Conservation (phyloP, 352 stramenopile species). For the Salisapilia sapeloensis region DNA sequence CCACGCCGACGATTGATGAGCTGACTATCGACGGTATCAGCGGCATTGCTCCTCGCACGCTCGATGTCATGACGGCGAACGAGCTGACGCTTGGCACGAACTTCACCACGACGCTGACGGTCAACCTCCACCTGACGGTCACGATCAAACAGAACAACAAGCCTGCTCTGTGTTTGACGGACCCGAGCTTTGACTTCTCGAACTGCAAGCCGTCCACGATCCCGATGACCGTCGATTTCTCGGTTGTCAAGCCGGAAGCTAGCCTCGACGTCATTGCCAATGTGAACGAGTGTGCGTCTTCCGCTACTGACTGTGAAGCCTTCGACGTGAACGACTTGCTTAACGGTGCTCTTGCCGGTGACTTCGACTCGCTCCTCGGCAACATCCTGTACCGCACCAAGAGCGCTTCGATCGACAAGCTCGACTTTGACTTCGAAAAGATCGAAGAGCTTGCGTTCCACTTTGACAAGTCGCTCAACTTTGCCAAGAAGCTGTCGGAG, state of each 20-base stretch:
- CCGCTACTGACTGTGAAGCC: conserved; percentile 24
- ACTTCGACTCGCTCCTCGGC: conserved; percentile 10
- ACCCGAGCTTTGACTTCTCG: conserved; percentile 28
- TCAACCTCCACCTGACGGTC: conserved; percentile 17
- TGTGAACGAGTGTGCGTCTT: conserved; percentile 18
- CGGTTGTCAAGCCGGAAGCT: conserved; percentile 13
- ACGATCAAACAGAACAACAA: conserved; percentile 33
- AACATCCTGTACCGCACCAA: conserved; percentile 16
- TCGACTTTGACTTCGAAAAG: conserved; percentile 21
- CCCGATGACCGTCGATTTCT: conserved; percentile 16
- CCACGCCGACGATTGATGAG: conserved; percentile 29
- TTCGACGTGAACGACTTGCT: conserved; percentile 25
- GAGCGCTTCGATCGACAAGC: conserved; percentile 10
- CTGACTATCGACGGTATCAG: conserved; percentile 24
- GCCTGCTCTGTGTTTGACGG: conserved; percentile 48
- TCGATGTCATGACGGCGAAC: conserved; percentile 25
- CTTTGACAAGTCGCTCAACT: conserved; percentile 15
- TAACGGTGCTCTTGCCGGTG: conserved; percentile 10
- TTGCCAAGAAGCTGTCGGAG: conserved; percentile 28
- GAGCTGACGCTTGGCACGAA: conserved; percentile 17
- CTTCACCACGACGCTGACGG: conserved; percentile 18
- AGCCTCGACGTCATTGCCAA: conserved; percentile 14
- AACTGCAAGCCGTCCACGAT: conserved; percentile 18
- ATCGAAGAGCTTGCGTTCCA: conserved; percentile 32
- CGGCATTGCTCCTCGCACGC: conserved; percentile 17